Conservation (phyloP, 140 eudicot genomes). For the Cichorium intybus region DNA sequence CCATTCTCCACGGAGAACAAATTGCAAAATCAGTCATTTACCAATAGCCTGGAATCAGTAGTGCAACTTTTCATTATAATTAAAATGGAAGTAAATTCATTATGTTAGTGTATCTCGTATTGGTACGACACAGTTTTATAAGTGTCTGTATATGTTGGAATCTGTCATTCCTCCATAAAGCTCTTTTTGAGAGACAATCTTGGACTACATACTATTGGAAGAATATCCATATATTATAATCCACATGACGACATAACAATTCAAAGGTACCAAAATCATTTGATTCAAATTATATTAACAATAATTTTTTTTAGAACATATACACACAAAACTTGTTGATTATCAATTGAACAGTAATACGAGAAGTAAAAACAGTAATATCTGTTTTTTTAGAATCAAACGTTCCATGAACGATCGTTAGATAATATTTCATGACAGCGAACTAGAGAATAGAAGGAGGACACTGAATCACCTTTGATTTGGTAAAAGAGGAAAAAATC, state of each 20-base stretch:
- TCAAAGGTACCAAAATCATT: not conserved
- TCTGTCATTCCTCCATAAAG: too few relatives aligned
- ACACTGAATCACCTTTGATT: slow-evolving; percentile 5
- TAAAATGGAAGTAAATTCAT: not conserved
- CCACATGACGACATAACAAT: not conserved
- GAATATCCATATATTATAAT: not conserved
- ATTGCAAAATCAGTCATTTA: not conserved
- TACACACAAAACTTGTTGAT: slow-evolving; percentile 17
- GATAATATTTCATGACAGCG: slow-evolving; percentile 5
- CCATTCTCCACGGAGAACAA: not conserved
- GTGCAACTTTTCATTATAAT: slow-evolving; percentile 1
- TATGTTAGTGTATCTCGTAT: too few relatives aligned
- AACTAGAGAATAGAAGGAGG: not conserved
- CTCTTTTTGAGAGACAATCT: too few relatives aligned
- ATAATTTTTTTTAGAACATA: not conserved
- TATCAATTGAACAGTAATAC: not conserved
- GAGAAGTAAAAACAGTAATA: not conserved
- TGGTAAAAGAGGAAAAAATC: not conserved
- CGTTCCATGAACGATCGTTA: not conserved
- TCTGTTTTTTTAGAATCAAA: not conserved
- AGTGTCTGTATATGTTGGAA: too few relatives aligned
- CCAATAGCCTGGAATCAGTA: not conserved
- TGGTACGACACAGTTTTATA: too few relatives aligned
- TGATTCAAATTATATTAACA: not conserved
- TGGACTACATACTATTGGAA: too few relatives aligned